Evolutionary conservation across 2,329 filamentous ascomycete species (phyloP).

Genomic region (Tolypocladium capitatum): DNA sequence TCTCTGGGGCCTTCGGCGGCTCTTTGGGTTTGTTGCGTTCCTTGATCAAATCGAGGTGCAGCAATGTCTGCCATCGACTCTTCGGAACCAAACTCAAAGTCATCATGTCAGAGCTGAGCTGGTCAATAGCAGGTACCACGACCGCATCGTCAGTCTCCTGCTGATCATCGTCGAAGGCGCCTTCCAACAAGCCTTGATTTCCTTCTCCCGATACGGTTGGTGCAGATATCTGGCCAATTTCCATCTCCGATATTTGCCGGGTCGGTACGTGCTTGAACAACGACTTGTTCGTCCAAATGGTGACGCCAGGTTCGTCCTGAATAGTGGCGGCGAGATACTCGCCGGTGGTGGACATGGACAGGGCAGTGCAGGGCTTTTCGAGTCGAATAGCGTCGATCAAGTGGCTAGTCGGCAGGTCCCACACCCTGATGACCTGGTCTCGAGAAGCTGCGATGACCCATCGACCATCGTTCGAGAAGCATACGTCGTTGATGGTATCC

Average conservation of each 20-base stretch:
- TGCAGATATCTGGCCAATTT: slow-evolving; percentile 49
- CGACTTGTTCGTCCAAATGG: slow-evolving; percentile 89
- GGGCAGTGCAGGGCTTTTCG: slow-evolving; percentile 62
- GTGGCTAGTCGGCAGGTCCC: slow-evolving; percentile 92
- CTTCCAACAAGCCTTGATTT: slow-evolving; percentile 61
- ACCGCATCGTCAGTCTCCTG: slow-evolving; percentile 41
- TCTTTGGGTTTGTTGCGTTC: slow-evolving; percentile 90
- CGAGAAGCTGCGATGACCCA: slow-evolving; percentile 86
- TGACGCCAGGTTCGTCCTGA: slow-evolving; percentile 72
- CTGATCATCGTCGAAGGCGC: slow-evolving; percentile 51
- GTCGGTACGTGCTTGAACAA: slow-evolving; percentile 84
- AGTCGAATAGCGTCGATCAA: slow-evolving; percentile 84
- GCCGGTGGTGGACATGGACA: slow-evolving; percentile 80
- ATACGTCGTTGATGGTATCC: slow-evolving; percentile 63
- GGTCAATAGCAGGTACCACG: slow-evolving; percentile 49
- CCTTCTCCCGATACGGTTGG: slow-evolving; percentile 77
- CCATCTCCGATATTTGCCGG: slow-evolving; percentile 66
- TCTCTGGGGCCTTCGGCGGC: slow-evolving; percentile 80
- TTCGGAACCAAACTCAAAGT: slow-evolving; percentile 83
- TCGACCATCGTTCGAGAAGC: slow-evolving; percentile 82
- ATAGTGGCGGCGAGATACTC: slow-evolving; percentile 90
- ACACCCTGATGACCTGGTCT: slow-evolving; percentile 69
- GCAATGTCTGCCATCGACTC: slow-evolving; percentile 83
- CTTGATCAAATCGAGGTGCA: slow-evolving; percentile 86
- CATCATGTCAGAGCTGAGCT: slow-evolving; percentile 70